Evolutionary conservation across 1,284 basidiomycete genomes (phyloP).

Genomic region (Apiotrichum domesticum): DNA sequence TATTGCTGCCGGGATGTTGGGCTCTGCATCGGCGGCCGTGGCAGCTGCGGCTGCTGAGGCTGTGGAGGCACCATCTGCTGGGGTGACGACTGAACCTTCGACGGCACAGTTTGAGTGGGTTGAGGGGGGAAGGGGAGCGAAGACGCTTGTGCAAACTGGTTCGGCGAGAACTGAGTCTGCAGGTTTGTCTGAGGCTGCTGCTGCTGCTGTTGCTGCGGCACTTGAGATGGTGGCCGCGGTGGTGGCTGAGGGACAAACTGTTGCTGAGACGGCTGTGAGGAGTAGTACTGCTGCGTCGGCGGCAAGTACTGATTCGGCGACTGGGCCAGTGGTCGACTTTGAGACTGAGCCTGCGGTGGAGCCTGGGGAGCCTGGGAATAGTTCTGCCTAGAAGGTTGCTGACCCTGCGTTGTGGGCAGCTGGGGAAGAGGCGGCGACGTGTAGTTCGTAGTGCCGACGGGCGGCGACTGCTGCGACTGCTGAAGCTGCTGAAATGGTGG

Average conservation of each 20-base stretch:
- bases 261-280: slow-evolving; percentile 4
- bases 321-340: too few species aligned
- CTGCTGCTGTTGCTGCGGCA: slow-evolving; percentile 8
- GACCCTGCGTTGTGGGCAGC: too few species aligned
- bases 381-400: too few species aligned
- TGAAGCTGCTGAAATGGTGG: too few species aligned
- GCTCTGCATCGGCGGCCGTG: not conserved
- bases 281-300: not conserved
- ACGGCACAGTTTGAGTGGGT: not conserved
- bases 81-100: not conserved
- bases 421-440: too few species aligned
- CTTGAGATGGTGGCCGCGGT: not conserved
- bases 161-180: not conserved
- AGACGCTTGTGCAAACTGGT: not conserved
- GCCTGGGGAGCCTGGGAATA: too few species aligned
- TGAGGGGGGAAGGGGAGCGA: not conserved
- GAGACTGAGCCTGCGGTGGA: too few species aligned
- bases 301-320: not conserved
- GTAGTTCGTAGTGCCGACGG: too few species aligned
- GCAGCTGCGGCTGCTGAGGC: not conserved
- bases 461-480: too few species aligned
- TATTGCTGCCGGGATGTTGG: not conserved
- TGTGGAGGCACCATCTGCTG: not conserved
- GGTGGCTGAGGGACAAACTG: not conserved
- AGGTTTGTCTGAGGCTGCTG: slow-evolving; percentile 7